Evolutionary conservation across 805 yeast genomes (phyloP), one percentile per base, ranked within the genome.

Genomic region (Saturnispora serradocipensis): DNA sequence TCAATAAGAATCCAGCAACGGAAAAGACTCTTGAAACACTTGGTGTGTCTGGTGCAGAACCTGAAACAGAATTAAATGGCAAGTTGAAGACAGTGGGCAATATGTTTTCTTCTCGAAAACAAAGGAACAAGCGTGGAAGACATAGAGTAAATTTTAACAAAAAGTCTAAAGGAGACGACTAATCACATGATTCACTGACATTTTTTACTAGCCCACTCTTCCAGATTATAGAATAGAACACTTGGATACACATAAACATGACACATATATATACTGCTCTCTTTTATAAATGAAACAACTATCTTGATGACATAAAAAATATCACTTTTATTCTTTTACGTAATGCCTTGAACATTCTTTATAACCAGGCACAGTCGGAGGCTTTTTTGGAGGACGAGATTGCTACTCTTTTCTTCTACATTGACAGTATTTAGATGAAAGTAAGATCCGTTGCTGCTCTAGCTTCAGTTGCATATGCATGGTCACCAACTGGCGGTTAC

Each of bases 401-500:
- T 18, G 15, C 42, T 10, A 18, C 13, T 16, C 24, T 18, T 18
- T 38, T 38, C 24, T 18, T 7, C 7, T 24, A 10, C n/a, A 13
- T 40, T 10, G 10, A 40, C 10, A 24, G 8, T 13, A 7, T 20
- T 5, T 18, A 5, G 30, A 45, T 45, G 39, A 45, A 24, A 25
- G 9, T 32, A 9, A 20, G 46, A 10, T 46, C 50, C 9, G 25
- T 42, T 11, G 24, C 43, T 3, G 13, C 50, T 22, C 15, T 49
- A 9, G 28, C 44, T 10, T 2, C 53, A 2, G 18, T 40, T 9
- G 53, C 43, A 6, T 10, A 28, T 5, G 69, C 67, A 0, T 79
- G 80, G 82, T 75, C 81, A 3, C 83, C 83, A 2, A 72, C 79
- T 0, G 72, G 76, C 52, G 69, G 77, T 1, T 83, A 83, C 56